Percentiles rank a stretch among this genome's conserved stretches.
These are phyloP conservation scores for Pseudoneurospora amorphoporcata DNA, from an alignment of 495 filamentous ascomycete genomes.

Conservation along the genomic window DNA sequence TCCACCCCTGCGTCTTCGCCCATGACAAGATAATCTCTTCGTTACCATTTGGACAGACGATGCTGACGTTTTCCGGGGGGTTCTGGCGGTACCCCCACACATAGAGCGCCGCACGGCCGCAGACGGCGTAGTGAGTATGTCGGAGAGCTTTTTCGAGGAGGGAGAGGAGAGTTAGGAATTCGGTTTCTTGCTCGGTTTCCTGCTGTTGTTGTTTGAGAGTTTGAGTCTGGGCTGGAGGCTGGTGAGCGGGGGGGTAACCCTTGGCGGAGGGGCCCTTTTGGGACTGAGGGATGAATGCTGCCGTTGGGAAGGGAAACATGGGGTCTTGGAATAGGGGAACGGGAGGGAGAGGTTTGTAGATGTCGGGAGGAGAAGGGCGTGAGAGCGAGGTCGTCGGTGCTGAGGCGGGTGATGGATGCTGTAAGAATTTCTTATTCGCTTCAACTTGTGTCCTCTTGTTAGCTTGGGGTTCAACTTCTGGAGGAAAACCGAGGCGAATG, in stretches of 20 bases:
- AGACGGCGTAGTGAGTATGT: slow-evolving; percentile 31
- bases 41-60: slow-evolving; percentile 22
- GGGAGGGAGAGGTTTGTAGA: background rate
- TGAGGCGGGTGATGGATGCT: background rate
- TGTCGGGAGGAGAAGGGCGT: background rate
- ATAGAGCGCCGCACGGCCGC: slow-evolving; percentile 25
- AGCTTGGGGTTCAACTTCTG: background rate
- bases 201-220: background rate
- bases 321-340: background rate
- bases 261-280: background rate
- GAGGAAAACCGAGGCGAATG: background rate
- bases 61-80: slow-evolving; percentile 13
- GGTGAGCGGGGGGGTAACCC: background rate
- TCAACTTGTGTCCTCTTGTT: background rate
- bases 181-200: background rate
- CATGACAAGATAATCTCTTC: slow-evolving; percentile 20
- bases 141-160: slow-evolving; percentile 18
- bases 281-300: background rate
- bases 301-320: background rate
- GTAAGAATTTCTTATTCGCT: background rate
- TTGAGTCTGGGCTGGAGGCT: background rate
- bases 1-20: slow-evolving; percentile 13
- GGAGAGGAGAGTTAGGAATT: slow-evolving; percentile 16
- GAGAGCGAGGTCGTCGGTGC: background rate
- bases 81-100: slow-evolving; percentile 19